Evolutionary conservation across 768 basidiomycete species (phyloP).

Genomic region (Pleurotus tuber-regium): DNA sequence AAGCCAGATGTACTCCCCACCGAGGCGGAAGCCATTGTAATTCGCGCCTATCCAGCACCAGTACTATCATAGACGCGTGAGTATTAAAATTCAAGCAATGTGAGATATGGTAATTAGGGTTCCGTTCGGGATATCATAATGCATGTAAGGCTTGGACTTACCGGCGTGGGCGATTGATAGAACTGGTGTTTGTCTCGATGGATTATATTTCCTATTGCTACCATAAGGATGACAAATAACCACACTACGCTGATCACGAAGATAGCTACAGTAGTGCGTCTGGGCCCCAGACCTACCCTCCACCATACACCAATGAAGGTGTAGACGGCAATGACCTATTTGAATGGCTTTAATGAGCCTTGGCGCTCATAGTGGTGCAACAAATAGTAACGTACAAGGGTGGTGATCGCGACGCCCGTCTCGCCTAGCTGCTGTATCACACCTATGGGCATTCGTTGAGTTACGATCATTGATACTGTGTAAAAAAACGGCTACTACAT

Average conservation of each 20-base stretch:
- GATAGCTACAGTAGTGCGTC: constrained; percentile 3
- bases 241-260: constrained; percentile 28
- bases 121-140: background rate
- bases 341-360: background rate
- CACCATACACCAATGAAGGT: constrained; percentile 13
- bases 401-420: constrained; percentile 11
- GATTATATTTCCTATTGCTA: background rate
- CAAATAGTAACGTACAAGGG: constrained; percentile 1
- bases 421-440: constrained; percentile 6
- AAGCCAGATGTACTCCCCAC: constrained; percentile 9
- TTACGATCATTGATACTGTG: background rate
- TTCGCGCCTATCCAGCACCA: background rate
- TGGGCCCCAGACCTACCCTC: constrained; percentile 1
- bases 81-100: too few relatives aligned
- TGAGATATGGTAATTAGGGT: too few relatives aligned
- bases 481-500: background rate
- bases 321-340: constrained; percentile 10
- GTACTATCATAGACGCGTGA: too few relatives aligned
- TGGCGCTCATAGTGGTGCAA: background rate
- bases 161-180: constrained; percentile 1
- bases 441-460: background rate
- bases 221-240: constrained; percentile 17
- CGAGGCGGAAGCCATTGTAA: background rate
- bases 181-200: background rate
- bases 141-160: background rate